Base-by-base conservation (phyloP, 1,284 basidiomycete genomes). In the Amylostereum areolatum region DNA sequence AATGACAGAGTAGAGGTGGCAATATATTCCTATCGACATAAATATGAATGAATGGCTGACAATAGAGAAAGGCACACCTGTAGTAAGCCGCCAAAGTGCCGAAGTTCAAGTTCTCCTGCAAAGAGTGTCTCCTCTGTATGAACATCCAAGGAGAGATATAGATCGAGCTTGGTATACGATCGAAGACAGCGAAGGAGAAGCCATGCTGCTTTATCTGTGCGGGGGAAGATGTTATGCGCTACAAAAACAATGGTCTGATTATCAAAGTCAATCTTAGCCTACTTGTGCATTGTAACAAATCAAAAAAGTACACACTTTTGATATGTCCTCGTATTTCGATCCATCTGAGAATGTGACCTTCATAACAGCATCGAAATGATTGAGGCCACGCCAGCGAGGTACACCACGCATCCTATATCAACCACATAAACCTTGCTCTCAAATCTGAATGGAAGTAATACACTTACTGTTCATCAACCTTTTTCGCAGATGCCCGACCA, bases 321-420 rank as follows among this genome's bases (percentile, higher is more conserved):
- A 25, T 25, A 28, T 34, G 48, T 29, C 28, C 40, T 42, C 31
- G 28, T 5, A 2, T 18, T 32, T 47, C 12, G 28, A 32, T 9
- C 37, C 42, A 45, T 43, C 35, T 8, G 61, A 60, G 46, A 69
- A 73, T 2, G 52, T 45, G 5, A 68, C 47, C 18, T 52, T 55
- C 27, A 60, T 59, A 5, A 70, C 55, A 9, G 58, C 47, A 2
- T 56, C 29, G 41, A 73, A 71, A 49, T 74, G 70, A 34, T 62
- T 64, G 1, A 75, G 52, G 3, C 56, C 56, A 1, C 56, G 44
- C 70, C 71, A 74, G 1, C 60, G 49, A 0, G 71, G 69, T 25
- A 72, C 50, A 11, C 11, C 9, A 35, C 54, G 33, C 4, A 48
- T 46, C 36, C 56, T 56, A 39, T 18, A 39, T 40, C 8, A 29